phyloP scores from a whole-genome alignment of 176 grass and related monocot species.

The Oryza brachyantha region DNA sequence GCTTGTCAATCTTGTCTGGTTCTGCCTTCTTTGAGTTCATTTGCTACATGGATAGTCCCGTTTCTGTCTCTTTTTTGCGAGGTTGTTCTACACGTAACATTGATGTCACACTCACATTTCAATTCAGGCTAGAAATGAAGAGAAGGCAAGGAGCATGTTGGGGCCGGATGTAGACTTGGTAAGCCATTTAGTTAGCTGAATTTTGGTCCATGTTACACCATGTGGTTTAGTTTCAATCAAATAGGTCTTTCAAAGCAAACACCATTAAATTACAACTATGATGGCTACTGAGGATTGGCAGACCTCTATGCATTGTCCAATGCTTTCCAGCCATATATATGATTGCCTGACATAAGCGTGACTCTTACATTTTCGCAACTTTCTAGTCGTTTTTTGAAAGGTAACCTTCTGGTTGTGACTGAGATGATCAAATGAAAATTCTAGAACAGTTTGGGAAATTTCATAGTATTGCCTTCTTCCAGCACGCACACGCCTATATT shows the following conservation, averaged over 20 bases:
- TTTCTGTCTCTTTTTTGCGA: background rate
- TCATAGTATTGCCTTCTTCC: too few species aligned
- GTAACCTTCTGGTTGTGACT: background rate
- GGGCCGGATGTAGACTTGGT: slow-evolving; percentile 78
- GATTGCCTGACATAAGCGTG: background rate
- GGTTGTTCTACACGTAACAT: background rate
- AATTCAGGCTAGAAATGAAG: slow-evolving; percentile 80
- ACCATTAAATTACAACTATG: slow-evolving; percentile 1
- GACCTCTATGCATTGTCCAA: background rate
- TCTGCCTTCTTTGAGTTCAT: background rate
- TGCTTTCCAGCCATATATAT: background rate
- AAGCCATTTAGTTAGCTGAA: slow-evolving; percentile 24
- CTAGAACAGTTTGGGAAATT: too few species aligned
- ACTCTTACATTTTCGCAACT: background rate
- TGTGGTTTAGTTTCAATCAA: background rate
- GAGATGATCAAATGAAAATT: too few species aligned
- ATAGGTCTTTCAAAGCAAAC: background rate
- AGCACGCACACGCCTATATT: too few species aligned
- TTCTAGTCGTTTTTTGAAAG: too few species aligned
- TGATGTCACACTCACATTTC: slow-evolving; percentile 2
- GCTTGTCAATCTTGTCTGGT: slow-evolving; percentile 5
- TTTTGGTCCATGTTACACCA: background rate
- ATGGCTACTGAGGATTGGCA: background rate
- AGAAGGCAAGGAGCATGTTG: slow-evolving; percentile 89
- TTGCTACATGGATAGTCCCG: background rate